Conservation (phyloP, 768 basidiomycete species). For the Boletus sp. region DNA sequence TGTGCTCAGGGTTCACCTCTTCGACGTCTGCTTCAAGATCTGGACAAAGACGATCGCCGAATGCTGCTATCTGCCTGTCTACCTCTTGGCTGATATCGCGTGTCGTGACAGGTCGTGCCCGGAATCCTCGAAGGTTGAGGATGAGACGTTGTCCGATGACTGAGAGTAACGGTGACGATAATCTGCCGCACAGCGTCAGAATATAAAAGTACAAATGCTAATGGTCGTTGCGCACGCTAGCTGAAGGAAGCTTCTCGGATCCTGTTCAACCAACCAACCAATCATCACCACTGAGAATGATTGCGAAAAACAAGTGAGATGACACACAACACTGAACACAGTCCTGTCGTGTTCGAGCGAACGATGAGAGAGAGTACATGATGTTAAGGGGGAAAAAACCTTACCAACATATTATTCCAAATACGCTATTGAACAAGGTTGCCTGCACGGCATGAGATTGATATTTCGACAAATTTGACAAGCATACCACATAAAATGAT, state of each 20-base stretch:
- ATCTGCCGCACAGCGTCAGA: slow-evolving; percentile 1
- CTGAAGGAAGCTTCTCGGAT: background rate
- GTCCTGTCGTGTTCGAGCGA: slow-evolving; percentile 7
- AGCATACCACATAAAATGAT: slow-evolving; percentile 3
- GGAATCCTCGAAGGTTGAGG: slow-evolving; percentile 16
- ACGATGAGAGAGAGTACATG: background rate
- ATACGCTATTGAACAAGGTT: slow-evolving; percentile 2
- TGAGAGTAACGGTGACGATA: slow-evolving; percentile 15
- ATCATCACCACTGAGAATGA: background rate
- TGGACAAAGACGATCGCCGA: background rate
- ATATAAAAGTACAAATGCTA: no score
- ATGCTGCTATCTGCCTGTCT: slow-evolving; percentile 14
- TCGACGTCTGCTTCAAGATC: no score
- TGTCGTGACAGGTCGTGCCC: background rate
- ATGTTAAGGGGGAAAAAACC: background rate
- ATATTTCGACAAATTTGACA: background rate
- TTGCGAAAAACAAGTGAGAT: background rate
- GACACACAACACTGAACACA: background rate
- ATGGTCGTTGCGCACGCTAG: no score
- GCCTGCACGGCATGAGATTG: background rate
- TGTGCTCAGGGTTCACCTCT: no score
- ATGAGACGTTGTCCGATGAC: slow-evolving; percentile 20
- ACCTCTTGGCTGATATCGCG: slow-evolving; percentile 17
- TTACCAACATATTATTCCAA: slow-evolving; percentile 14
- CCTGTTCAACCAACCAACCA: slow-evolving; percentile 3